Evolutionary conservation across 345 rosid genomes (phyloP), one percentile per base, ranked within the genome.

Genomic region (Conringia planisiliqua): DNA sequence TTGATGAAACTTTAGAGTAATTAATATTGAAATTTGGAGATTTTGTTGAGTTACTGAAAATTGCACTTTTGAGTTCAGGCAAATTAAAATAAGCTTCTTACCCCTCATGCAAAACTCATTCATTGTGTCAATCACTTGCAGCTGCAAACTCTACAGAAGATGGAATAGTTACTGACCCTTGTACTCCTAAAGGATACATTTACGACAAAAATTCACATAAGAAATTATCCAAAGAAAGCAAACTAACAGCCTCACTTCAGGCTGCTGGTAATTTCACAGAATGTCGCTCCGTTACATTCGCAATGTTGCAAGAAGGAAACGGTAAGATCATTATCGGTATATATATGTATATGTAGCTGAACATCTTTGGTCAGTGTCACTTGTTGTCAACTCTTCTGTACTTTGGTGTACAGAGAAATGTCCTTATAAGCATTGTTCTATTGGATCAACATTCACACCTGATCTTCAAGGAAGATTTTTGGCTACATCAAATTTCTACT

Each of bases 361-460:
- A 39, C 10, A 8, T 16, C 10, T 2, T 59, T 47, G 16, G 29
- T 9, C 1, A 1, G 8, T 51, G n/a, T 43, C 58, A 76, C 4
- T n/a, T 64, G 64, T 51, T 24, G 51, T 32, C 8, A 30, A 55
- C 35, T 72, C 77, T 32, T 47, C 47, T 59, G 14, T 46, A 43
- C 22, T 51, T 48, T 48, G 54, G 60, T 10, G 72, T 57, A 17
- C 85, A 94, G 98, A 90, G 42, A 85, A 84, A 61, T 94, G 98
- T 70, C 26, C 75, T 54, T 85, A 84, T 51, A 81, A 74, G 62
- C 86, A 60, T 30, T 94, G 98, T 76, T 74, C 76, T 38, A 75
- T 94, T 71, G 97, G 98, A 78, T 85, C 98, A 43, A 79, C 82
- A 71, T 94, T 87, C 82, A 85, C 84, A 47, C 96, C 98, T 59